A percentile compares a stretch with the other conserved stretches of the same genome.
Conservation (phyloP, 2,329 filamentous ascomycete species). For the Trichoderma brevicompactum region DNA sequence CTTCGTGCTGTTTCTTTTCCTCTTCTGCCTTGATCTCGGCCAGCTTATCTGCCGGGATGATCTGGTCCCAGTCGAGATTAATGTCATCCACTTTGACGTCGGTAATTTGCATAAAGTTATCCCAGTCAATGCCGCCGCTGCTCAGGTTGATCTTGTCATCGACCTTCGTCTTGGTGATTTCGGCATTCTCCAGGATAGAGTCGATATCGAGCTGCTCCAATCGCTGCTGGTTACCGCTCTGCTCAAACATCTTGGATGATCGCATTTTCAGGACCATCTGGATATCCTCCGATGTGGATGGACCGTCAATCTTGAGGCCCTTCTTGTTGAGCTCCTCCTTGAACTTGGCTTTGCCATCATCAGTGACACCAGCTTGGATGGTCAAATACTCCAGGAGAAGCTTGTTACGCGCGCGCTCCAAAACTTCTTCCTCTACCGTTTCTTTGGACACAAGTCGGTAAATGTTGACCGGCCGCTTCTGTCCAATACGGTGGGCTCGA, state of each 20-base stretch:
- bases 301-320: conserved; percentile 73
- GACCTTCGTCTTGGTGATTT: conserved; percentile 95
- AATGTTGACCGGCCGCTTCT: conserved; percentile 93
- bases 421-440: conserved; percentile 95
- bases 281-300: conserved; percentile 91
- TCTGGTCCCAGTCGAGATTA: conserved; percentile 91
- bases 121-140: conserved; percentile 81
- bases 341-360: conserved; percentile 84
- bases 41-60: conserved; percentile 92
- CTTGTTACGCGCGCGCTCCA: conserved; percentile 96
- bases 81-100: conserved; percentile 91
- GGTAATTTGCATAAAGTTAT: conserved; percentile 97
- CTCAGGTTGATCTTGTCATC: conserved; percentile 90
- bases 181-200: conserved; percentile 92
- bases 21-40: conserved; percentile 89
- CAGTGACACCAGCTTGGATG: conserved; percentile 94
- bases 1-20: conserved; percentile 79
- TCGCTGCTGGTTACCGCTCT: conserved; percentile 94
- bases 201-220: conserved; percentile 98
- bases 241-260: conserved; percentile 99
- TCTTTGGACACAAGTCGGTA: conserved; percentile 97
- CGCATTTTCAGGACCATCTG: conserved; percentile 95
- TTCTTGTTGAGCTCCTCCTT: conserved; percentile 78
- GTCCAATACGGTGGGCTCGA: conserved; percentile 94
- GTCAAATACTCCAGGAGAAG: conserved; percentile 96